A percentile compares a stretch with the other conserved stretches of the same genome.
Evolutionary conservation across 1,139 yeast species (phyloP).

Genomic region (Blastobotrys malaysiensis): DNA sequence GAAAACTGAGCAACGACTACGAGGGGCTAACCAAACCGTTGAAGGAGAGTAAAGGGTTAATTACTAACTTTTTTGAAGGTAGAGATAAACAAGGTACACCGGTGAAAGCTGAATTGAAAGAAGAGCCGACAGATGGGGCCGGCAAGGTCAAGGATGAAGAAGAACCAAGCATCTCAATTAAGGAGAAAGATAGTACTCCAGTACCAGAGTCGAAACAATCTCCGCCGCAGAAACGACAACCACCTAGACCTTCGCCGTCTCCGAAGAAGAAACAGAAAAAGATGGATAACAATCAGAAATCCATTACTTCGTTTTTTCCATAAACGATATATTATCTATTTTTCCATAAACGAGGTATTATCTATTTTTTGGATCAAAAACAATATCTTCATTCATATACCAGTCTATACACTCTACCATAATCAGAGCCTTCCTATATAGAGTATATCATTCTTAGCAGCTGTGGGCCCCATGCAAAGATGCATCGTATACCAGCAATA

Average conservation of each 20-base stretch:
- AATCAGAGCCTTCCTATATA: no score
- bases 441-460: no score
- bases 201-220: not conserved
- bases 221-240: conserved; percentile 1
- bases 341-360: no score
- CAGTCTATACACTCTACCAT: no score
- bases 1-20: conserved; percentile 51
- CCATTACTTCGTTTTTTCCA: conserved; percentile 13
- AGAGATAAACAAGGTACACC: not conserved
- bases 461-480: no score
- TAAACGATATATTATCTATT: no score
- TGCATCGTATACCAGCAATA: no score
- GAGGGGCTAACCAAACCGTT: conserved; percentile 42
- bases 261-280: not conserved
- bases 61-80: conserved; percentile 5
- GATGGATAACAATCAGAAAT: not conserved
- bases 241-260: not conserved
- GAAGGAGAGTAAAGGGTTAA: conserved; percentile 15
- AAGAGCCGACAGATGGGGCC: not conserved
- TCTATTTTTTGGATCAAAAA: no score
- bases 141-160: not conserved
- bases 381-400: no score
- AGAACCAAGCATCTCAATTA: no score
- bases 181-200: not conserved
- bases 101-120: not conserved